phyloP scores from a whole-genome alignment of 305 asterid genomes.

The Fraxinus baroniana region DNA sequence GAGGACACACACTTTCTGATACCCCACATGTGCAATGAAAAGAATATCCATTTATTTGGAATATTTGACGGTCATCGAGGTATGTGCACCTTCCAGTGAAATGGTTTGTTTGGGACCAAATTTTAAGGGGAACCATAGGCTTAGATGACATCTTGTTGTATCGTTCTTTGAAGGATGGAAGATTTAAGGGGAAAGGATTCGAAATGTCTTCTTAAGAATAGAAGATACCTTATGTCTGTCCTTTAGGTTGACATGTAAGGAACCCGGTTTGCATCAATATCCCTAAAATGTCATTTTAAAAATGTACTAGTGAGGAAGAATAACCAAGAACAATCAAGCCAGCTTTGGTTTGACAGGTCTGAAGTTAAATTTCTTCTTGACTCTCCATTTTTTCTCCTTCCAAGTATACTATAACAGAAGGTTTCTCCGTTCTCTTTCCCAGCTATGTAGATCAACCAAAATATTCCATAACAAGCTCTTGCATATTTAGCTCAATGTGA shows the following conservation, averaged over 20 bases:
- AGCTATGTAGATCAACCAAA: not conserved
- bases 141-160: not conserved
- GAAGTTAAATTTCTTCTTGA: not conserved
- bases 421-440: not conserved
- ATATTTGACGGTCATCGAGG: conserved; percentile 99
- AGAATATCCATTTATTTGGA: conserved; percentile 69
- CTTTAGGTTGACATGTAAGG: conserved; percentile 1
- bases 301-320: not conserved
- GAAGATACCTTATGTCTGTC: conserved; percentile 1
- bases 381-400: not conserved
- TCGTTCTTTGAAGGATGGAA: not conserved
- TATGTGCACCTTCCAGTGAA: conserved; percentile 28
- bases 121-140: conserved; percentile 1
- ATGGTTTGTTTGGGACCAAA: not conserved
- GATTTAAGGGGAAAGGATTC: not conserved
- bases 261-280: not conserved
- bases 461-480: not conserved
- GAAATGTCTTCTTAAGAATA: not conserved
- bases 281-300: not conserved
- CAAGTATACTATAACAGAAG: not conserved
- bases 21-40: conserved; percentile 54
- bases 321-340: not conserved
- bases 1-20: conserved; percentile 81
- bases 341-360: not conserved
- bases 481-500: not conserved